Percentiles rank a stretch among this genome's conserved stretches.
Evolutionary conservation across 768 basidiomycete genomes (phyloP).

Genomic region (Mycena polygramma): DNA sequence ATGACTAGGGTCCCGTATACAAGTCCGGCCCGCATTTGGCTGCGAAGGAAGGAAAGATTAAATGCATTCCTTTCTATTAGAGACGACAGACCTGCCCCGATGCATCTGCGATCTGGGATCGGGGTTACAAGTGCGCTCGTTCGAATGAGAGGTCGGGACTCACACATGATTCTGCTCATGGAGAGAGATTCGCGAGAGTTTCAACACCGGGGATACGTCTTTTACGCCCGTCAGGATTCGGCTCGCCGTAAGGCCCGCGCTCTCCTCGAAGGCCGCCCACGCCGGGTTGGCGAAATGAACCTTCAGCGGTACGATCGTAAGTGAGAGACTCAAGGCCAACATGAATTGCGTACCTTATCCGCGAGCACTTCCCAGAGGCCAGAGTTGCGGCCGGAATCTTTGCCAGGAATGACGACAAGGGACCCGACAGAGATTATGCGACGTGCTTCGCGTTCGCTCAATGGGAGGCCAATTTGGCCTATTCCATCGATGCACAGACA

Average conservation of each 20-base stretch:
- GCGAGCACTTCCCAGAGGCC: neutral
- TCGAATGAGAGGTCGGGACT: too few relatives aligned
- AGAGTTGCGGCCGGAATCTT: neutral
- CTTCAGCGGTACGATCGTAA: too few relatives aligned
- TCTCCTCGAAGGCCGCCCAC: neutral
- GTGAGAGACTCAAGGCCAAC: neutral
- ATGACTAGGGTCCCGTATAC: neutral
- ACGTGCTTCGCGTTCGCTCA: neutral
- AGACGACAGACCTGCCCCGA: neutral
- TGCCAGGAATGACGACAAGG: neutral
- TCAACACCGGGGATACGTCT: neutral
- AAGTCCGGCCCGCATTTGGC: too few relatives aligned
- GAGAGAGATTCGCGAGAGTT: neutral
- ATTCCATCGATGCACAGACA: neutral
- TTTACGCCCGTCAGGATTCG: neutral
- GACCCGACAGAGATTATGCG: neutral
- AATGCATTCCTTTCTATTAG: too few relatives aligned
- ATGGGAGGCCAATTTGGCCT: neutral
- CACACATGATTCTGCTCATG: neutral
- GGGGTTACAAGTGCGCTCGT: neutral
- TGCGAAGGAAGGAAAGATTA: too few relatives aligned
- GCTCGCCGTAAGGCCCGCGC: neutral
- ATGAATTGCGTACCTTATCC: neutral
- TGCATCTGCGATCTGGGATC: neutral
- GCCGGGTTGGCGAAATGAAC: constrained; percentile 1